Base-by-base conservation (phyloP, 495 filamentous ascomycete genomes). In the Penicillium cosmopolitanum region DNA sequence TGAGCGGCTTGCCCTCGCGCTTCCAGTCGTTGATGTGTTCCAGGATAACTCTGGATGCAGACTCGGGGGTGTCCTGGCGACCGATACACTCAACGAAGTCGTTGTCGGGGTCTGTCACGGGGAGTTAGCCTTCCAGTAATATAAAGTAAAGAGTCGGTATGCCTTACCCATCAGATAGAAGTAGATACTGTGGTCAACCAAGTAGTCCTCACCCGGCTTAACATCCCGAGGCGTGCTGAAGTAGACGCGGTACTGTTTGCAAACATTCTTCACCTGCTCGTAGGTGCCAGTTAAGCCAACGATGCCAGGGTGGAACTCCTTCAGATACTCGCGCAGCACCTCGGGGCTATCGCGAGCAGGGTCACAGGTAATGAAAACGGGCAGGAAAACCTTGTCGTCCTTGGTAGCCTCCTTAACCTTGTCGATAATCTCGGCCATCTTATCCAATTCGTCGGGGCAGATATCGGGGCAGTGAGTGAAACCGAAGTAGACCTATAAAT, bases 401-500 rank as follows among this genome's bases (percentile, higher is more conserved):
- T 75, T 70, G 19, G 80, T 77, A 28, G 67, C 62, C 18, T 69
- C 82, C 63, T 85, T 81, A 50, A 95, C 92, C 43, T 89, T 80
- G 70, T 97, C 91, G 69, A 96, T 91, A 82, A 97, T 96, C 62
- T 80, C 79, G 50, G 93, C 91, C 93, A 98, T 96, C 78, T 98
- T 98, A 74, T 98, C 95, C 53, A 98, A 87, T 79, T 98, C 95
- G 64, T 98, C 95, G 31, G 95, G 95, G 80, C 95, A 98, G 74
- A 98, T 98, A 74, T 98, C 95, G 12, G 95, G 95, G 73, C 95
- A 98, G 75, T 97, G 93, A 13, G 92, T 92, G 86, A 98, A 98
- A 64, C 95, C 95, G 71, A 98, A 98, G 76, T 98, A 98, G 46
- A 97, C 87, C 90, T 89, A 62, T 46, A 23, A 40, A 18, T 31